Base-by-base conservation (phyloP, 768 basidiomycete genomes). In the Leccinellum rugosiceps region DNA sequence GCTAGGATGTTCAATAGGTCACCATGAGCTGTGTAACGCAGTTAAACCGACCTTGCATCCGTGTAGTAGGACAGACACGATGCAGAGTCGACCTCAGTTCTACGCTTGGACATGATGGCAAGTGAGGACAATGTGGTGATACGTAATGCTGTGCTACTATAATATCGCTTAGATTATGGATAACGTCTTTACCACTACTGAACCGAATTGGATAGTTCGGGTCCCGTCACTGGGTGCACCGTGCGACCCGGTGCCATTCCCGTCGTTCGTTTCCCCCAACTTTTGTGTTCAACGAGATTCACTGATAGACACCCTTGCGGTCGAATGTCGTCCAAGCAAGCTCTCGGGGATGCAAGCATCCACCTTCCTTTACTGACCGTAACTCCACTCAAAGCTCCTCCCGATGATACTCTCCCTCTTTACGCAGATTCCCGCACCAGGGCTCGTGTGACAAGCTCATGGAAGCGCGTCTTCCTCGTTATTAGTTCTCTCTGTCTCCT, bases 381-480 rank as follows among this genome's bases (percentile, higher is more conserved):
- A 21, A n/a, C 38, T 11, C 38, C 44, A 17, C n/a, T 23, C 19
- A 43, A 59, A n/a, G 0, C 47, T 15, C 19, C 10, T 43, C 50
- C 55, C 1, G 43, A 61, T 6, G 59, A 62, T 5, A 46, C 2
- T 1, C 67, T 70, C 41, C 70, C 70, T 7, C 47, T 67, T 11
- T 60, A 70, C 26, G 48, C 61, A 17, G 15, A 50, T 32, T 31
- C 58, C 25, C 44, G 6, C 7, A n/a, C 17, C 50, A 43, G 26
- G 8, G 32, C 28, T 32, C 59, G 52, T 21, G 44, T 7, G 30
- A n/a, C 45, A 34, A 54, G 17, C 30, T 51, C 51, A 32, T 59
- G 66, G 64, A 64, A 53, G 43, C 63, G 48, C 6, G 13, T 46
- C 25, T 26, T 63, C 28, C 45, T 68, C 7, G 19, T 32, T 14